Evolutionary conservation across 108 stramenopile species (phyloP), one percentile per base, ranked within the genome.

Genomic region (Cylindrotheca fusiformis): DNA sequence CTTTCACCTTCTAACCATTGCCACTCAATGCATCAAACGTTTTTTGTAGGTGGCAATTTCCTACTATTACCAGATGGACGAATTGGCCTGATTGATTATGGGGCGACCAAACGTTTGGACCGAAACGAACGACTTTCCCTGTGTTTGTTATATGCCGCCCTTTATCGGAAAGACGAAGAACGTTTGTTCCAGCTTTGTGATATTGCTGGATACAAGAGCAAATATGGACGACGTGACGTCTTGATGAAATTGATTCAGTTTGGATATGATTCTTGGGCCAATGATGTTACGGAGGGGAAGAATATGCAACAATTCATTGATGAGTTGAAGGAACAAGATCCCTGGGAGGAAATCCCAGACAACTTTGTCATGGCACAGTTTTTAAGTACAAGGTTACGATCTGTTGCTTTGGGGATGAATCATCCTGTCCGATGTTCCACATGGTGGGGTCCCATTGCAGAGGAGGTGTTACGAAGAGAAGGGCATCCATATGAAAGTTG

Each of bases 1-100:
- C 17, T 21, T 22, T 12, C 19, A 52, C 22, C 52, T 21, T 12
- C 17, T 46, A 17, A 46, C 45, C 17, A 46, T 46, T n/a, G 45
- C 0, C n/a, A 18, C n/a, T 18, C 45, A n/a, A 46, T n/a, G 45
- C n/a, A 46, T 0, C 44, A 45, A 52, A 20, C 63, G n/a, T n/a
- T n/a, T n/a, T n/a, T n/a, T n/a, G n/a, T n/a, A 26, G 79, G 79
- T 29, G 91, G 91, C 10, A 93, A 93, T 60, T 80, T 93, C 50
- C 68, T 93, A 50, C 60, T 93, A 24, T 63, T 87, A 47, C 77
- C 82, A 25, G 82, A 83, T 60, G 84, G 84, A n/a, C 24, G 77
- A 41, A 72, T 93, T 12, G 88, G 85, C 23, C 69, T 93, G 48
- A 72, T 93, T 32, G 91, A 93, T 70, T 93, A 87, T 70, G 91